Conservation (phyloP, 208 protist species). For the Wallacemonas sp. region DNA sequence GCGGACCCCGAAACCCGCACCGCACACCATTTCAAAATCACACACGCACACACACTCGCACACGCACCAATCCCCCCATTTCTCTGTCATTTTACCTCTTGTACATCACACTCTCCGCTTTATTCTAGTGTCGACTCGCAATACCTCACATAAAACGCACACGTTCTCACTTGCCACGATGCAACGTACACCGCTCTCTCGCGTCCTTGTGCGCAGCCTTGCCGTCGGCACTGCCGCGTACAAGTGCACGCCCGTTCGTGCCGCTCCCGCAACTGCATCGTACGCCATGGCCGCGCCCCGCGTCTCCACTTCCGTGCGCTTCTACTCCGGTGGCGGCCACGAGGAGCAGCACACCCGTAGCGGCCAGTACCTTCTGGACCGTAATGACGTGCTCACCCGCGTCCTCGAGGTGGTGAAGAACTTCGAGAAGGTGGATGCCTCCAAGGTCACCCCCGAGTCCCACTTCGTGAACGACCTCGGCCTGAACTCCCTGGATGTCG, state of each 20-base stretch:
- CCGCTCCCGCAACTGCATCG: background rate
- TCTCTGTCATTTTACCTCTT: background rate
- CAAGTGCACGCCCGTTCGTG: conserved; percentile 10
- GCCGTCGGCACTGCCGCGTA: conserved; percentile 6
- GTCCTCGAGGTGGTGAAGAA: conserved; percentile 96
- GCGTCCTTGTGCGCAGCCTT: conserved; percentile 5
- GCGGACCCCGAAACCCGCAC: too few relatives aligned
- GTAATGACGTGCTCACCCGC: conserved; percentile 94
- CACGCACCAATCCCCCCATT: background rate
- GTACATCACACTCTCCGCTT: background rate
- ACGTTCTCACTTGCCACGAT: conserved; percentile 1
- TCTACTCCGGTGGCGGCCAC: conserved; percentile 64
- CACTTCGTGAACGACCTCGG: conserved; percentile 97
- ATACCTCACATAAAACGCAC: background rate
- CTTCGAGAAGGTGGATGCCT: conserved; percentile 95
- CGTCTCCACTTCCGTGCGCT: conserved; percentile 30
- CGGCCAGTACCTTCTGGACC: conserved; percentile 90
- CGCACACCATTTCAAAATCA: too few relatives aligned
- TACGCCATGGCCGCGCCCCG: background rate
- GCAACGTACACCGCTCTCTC: conserved; percentile 16
- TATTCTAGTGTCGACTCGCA: background rate
- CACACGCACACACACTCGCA: too few relatives aligned
- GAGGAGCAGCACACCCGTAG: conserved; percentile 65
- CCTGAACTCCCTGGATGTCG: conserved; percentile 95
- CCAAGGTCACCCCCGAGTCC: conserved; percentile 88